Base-by-base conservation (phyloP, 768 basidiomycete genomes). In the Russula earlei region DNA sequence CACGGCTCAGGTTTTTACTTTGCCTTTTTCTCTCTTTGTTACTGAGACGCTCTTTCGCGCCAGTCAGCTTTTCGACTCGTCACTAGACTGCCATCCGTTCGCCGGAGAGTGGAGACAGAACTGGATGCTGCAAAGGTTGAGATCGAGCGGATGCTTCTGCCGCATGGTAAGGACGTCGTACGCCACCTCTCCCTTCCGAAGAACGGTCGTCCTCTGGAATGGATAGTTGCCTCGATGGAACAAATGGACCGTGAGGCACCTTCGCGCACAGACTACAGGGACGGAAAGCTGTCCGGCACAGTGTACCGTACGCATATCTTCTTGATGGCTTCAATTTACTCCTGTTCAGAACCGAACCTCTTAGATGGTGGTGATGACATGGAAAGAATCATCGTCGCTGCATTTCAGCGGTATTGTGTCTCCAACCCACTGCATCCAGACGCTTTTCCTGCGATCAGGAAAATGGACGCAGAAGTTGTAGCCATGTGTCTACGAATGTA, bases 391-490 rank as follows among this genome's bases (percentile, higher is more conserved):
- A 84, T 95, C 60, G 81, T 85, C 20, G 76, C 85, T 5, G 91
- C 92, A 0, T 89, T 90, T 65, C 75, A 82, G 58, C 81, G 82
- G 49, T 96, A 93, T 62, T 82, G 84, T 44, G 81, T 92, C 49
- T 87, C 88, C 25, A 93, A 95, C 65, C 91, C 93, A 2, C 75
- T 97, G 10, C 93, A 97, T 64, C 91, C 95, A 0, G 91, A 93
- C 54, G 83, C 93, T 42, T 96, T 96, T 70, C 94, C 94, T 1
- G 85, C 89, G 0, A 72, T 96, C 11, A 78, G 95, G 46, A 93
- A 95, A 72, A 99, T 99, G 95, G 95, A 99, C 65, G 89, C 92
- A 15, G 94, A 97, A 65, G 80, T 94, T 25, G 91, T 94, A 42
- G 75, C 87, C 10, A 92, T 92, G 86, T 87, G 84, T 58, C 74